phyloP scores from a whole-genome alignment of 2,329 filamentous ascomycete genomes.

The Arthrobotrys musiformis region DNA sequence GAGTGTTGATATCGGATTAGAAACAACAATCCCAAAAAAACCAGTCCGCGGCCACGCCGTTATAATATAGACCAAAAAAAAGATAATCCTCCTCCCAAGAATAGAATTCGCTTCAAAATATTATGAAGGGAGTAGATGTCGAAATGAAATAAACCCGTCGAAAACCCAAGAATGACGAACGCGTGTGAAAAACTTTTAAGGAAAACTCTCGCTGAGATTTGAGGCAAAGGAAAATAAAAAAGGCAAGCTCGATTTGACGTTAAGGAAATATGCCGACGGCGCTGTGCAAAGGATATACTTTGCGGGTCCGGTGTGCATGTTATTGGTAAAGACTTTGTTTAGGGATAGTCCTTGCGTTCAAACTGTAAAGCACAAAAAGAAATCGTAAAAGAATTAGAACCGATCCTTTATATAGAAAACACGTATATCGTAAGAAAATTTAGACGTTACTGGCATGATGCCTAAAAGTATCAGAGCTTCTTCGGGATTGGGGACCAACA shows the following conservation, averaged over 20 bases:
- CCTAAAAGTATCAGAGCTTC: constrained; percentile 53
- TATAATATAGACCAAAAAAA: constrained; percentile 15
- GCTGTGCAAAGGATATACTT: neutral
- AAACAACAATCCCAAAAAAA: constrained; percentile 24
- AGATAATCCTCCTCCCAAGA: constrained; percentile 7
- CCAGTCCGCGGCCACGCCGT: constrained; percentile 20
- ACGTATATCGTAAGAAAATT: constrained; percentile 35
- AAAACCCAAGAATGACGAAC: constrained; percentile 18
- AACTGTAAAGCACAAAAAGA: constrained; percentile 49
- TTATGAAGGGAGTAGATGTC: constrained; percentile 36
- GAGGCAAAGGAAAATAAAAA: neutral
- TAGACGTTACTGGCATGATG: constrained; percentile 47
- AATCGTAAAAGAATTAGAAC: constrained; percentile 51
- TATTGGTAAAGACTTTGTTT: constrained; percentile 9
- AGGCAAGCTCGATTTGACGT: neutral
- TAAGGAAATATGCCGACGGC: constrained; percentile 1
- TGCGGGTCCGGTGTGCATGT: neutral
- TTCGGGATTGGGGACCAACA: constrained; percentile 55
- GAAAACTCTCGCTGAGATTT: constrained; percentile 23
- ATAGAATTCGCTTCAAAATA: constrained; percentile 40
- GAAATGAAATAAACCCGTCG: constrained; percentile 7
- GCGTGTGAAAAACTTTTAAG: constrained; percentile 39
- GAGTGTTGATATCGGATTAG: constrained; percentile 7
- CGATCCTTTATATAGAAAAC: constrained; percentile 33
- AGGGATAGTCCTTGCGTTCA: constrained; percentile 52